Base-by-base conservation (phyloP, 768 basidiomycete species). In the Psilocybe sp. region DNA sequence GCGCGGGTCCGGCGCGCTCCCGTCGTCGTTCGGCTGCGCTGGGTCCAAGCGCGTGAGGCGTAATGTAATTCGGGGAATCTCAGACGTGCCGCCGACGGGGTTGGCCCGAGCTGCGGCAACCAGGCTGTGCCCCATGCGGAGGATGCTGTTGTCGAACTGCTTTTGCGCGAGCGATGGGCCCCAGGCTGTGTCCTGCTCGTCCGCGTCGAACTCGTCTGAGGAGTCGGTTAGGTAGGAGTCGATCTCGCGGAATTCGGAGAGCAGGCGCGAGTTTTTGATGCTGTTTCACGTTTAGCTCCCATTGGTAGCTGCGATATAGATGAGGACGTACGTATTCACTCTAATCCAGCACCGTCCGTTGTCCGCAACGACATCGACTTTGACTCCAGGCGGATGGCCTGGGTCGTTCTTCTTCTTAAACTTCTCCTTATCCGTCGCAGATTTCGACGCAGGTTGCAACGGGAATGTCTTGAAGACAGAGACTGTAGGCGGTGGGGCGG, bases 331-430 rank as follows among this genome's bases (percentile, higher is more conserved):
- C 92, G 92, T 93, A 67, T 93, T 94, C 33, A 94, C 79, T 57
- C 91, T 79, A 36, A 91, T 83, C 93, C 93, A 96, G 3, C 72
- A 69, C 18, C 77, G 70, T 1, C 92, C 92, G 38, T 82, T 79
- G 16, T 88, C 81, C 1, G 85, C 84, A 12, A 93, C 82, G 12
- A 94, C 74, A 59, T 95, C 92, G 1, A 95, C 84, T 58, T 94
- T 93, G 37, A 84, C 76, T 5, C 74, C 72, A 0, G 67, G 64
- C 18, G 64, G 54, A 43, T 54, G 60, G 51, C 38, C 38, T 10
- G 41, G 54, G 14, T 50, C 49, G n/a, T 5, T 19, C 16, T 40
- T 42, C 35, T 52, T 65, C 51, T 57, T 18, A 55, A 57, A 52
- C 60, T 63, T 53, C 55, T 49, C 57, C 15, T 45, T 54, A n/a